Base-by-base conservation (phyloP, 345 rosid species). In the Lepidium aucheri region DNA sequence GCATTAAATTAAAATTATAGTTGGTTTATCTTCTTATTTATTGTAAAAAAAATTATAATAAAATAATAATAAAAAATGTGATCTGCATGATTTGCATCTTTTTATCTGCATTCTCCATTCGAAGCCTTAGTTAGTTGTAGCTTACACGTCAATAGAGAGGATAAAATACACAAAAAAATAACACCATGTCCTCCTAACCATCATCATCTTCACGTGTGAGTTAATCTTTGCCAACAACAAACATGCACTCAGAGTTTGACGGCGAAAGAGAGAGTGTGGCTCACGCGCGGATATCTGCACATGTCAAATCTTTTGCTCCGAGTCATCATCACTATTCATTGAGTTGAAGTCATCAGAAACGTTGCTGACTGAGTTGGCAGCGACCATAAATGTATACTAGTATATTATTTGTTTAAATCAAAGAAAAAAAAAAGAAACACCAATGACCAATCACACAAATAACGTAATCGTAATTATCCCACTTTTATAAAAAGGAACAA, bases 181-280 rank as follows among this genome's bases (percentile, higher is more conserved):
- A 26, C 6, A 26, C 6, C 30, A 26, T 26, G n/a, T n/a, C n/a
- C 30, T 26, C 1, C 30, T 57, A 56, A 57, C 54, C 24, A 49
- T 64, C 60, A 51, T 32, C 54, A 71, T 71, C 35, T 14, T 63
- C 75, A 55, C 65, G 70, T 71, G 60, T 72, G 60, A 32, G n/a
- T 33, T 61, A 2, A 45, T 34, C 28, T 28, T 28, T 43, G 15
- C 1, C 53, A 34, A 34, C 51, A 72, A 14, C 70, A 71, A 17
- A 46, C 42, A 22, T 30, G 30, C 17, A 17, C 69, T 50, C 35
- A 60, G 68, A 60, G 62, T 24, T 40, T 3, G 16, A 2, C 8
- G 18, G 45, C 22, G 76, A 65, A 46, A 57, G 45, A 36, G 76
- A 65, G 60, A 65, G 53, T 72, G 47, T 20, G 9, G 0, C 4